Conservation (phyloP, 345 rosid species). For the Psidium guajava region DNA sequence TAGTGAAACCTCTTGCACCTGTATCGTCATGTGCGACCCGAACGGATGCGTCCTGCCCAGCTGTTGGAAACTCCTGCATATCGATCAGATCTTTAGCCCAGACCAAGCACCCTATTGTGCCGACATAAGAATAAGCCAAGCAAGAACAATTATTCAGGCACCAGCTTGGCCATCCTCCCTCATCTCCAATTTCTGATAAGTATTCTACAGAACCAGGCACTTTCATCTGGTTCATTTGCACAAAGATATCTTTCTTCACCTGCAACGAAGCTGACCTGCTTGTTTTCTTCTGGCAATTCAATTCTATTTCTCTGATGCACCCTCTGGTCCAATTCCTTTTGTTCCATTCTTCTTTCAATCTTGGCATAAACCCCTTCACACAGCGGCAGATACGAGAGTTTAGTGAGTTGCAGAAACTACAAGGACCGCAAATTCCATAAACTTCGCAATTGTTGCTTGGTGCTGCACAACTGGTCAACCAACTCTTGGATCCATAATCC, state of each 20-base stretch:
- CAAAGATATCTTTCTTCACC: neutral
- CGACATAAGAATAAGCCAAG: neutral
- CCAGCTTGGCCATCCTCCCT: constrained; percentile 3
- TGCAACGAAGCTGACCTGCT: neutral
- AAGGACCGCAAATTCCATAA: constrained; percentile 15
- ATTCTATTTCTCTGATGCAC: constrained; percentile 1
- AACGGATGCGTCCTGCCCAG: no score
- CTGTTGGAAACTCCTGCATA: no score
- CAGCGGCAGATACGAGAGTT: constrained; percentile 6
- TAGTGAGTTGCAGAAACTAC: constrained; percentile 5
- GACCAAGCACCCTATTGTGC: neutral
- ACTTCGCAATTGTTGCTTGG: no score
- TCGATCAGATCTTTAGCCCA: neutral
- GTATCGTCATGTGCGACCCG: neutral
- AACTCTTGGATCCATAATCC: no score
- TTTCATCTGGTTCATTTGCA: neutral
- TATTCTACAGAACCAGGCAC: neutral
- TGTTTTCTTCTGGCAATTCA: constrained; percentile 1
- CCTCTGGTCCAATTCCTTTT: constrained; percentile 10
- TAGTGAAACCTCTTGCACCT: neutral
- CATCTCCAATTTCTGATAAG: neutral
- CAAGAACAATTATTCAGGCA: constrained; percentile 18
- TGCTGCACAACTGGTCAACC: no score
- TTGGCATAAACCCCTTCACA: constrained; percentile 21
- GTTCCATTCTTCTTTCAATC: neutral